phyloP scores from a whole-genome alignment of 805 yeast species.

The Starmerella khaoyaiensis region DNA sequence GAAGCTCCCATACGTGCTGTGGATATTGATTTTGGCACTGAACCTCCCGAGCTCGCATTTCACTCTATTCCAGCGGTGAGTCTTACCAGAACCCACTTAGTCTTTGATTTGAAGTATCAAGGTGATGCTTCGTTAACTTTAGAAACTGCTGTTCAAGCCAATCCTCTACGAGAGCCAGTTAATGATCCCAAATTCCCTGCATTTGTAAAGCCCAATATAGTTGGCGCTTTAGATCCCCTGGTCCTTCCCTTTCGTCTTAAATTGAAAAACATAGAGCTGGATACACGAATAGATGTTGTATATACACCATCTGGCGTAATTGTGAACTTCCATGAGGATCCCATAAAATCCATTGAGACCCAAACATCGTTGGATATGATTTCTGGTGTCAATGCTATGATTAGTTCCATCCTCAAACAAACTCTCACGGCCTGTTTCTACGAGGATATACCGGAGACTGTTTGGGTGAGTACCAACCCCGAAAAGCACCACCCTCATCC shows the following conservation, averaged over 20 bases:
- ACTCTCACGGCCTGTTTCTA: slow-evolving; percentile 24
- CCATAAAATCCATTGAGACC: slow-evolving; percentile 23
- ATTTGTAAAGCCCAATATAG: slow-evolving; percentile 22
- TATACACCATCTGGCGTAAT: slow-evolving; percentile 25
- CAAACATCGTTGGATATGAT: slow-evolving; percentile 25
- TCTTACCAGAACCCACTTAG: slow-evolving; percentile 39
- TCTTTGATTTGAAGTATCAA: slow-evolving; percentile 58
- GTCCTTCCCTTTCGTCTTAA: slow-evolving; percentile 24
- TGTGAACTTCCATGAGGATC: slow-evolving; percentile 25
- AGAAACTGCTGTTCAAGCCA: slow-evolving; percentile 64
- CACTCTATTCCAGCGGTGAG: slow-evolving; percentile 45
- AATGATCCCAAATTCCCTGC: slow-evolving; percentile 28
- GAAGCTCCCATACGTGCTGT: slow-evolving; percentile 42
- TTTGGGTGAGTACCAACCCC: slow-evolving; percentile 24
- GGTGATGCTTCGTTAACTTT: slow-evolving; percentile 65
- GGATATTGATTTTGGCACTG: slow-evolving; percentile 60
- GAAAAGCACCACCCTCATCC: slow-evolving; percentile 19
- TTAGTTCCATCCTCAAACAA: slow-evolving; percentile 19
- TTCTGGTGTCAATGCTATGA: slow-evolving; percentile 24
- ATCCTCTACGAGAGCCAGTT: slow-evolving; percentile 35
- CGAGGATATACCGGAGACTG: slow-evolving; percentile 28
- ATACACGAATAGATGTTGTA: slow-evolving; percentile 25
- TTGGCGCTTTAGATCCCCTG: slow-evolving; percentile 21
- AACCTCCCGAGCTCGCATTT: slow-evolving; percentile 61
- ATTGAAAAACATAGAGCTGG: slow-evolving; percentile 21